Base-by-base conservation (phyloP, 2,329 filamentous ascomycete species). In the Gnomoniopsis smithogilvyi region DNA sequence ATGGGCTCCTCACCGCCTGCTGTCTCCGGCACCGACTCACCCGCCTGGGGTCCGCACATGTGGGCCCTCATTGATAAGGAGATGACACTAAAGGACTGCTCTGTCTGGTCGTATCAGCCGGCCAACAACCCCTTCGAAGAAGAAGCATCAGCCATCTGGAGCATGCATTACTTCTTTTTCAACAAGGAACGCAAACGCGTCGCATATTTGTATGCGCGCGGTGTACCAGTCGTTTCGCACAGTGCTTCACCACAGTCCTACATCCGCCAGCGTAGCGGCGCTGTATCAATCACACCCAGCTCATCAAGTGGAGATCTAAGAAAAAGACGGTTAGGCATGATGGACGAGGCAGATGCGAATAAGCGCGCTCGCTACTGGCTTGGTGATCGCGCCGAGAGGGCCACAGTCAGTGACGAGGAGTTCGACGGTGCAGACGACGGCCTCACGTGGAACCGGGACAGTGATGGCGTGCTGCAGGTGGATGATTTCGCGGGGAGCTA, bases 111-210 rank as follows among this genome's bases (percentile, higher is more conserved):
- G 58, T 99, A 96, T 76, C 85, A 89, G 54, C 95, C 95, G 0
- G 88, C 92, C 45, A 91, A 93, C 62, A 93, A 96, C 69, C 92
- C 92, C 0, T 96, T 96, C 67, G 89, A 93, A 67, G 92, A 92
- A 63, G 93, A 96, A 62, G 92, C 97, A 69, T 91, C 91, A 62
- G 89, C 93, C 11, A 93, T 99, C 63, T 99, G 94, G 94, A 92
- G 91, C 52, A 82, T 93, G 63, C 93, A 98, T 73, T 97, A 96
- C 74, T 96, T 99, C 78, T 96, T 98, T 74, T 98, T 97, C 82
- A 97, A 96, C 79, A 94, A 94, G 68, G 80, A 87, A 26, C 83
- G 89, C 69, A 98, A 98, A 78, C 87, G 95, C 46, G 94, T 99
- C 19, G 93, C 92, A 62, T 99, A 99, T 72, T 78, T 99, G 49